These are phyloP conservation scores for Lepidium didymum DNA, from an alignment of 345 rosid genomes.

Conservation along the genomic window DNA sequence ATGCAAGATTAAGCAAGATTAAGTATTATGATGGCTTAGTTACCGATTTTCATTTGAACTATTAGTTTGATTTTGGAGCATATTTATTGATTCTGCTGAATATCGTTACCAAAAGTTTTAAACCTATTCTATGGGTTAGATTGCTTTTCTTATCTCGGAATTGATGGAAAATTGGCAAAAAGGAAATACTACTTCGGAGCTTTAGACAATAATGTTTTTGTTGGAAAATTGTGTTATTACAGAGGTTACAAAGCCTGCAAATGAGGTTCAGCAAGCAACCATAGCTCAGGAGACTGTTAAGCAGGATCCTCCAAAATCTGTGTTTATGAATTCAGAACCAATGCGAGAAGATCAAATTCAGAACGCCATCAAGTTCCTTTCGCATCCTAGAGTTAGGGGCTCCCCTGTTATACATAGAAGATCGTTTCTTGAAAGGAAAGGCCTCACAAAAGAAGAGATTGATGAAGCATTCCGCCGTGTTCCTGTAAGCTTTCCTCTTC, in stretches of 20 bases:
- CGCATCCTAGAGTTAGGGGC: slow-evolving; percentile 88
- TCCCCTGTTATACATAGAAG: slow-evolving; percentile 88
- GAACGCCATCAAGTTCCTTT: slow-evolving; percentile 93
- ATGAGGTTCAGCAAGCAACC: slow-evolving; percentile 44
- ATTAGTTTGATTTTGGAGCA: neutral
- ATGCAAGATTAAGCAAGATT: neutral
- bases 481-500: slow-evolving; percentile 49
- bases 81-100: neutral
- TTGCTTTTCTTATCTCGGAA: neutral
- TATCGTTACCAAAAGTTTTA: too few relatives aligned
- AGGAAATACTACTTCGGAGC: neutral
- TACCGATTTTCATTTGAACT: neutral
- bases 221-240: slow-evolving; percentile 8
- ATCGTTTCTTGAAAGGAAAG: slow-evolving; percentile 94
- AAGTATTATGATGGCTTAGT: neutral
- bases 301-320: slow-evolving; percentile 43
- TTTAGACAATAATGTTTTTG: neutral
- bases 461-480: slow-evolving; percentile 95
- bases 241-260: slow-evolving; percentile 39
- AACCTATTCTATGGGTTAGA: neutral
- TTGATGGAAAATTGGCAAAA: neutral
- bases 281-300: slow-evolving; percentile 35
- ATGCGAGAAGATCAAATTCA: slow-evolving; percentile 88
- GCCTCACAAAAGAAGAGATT: slow-evolving; percentile 91
- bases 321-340: slow-evolving; percentile 85